Evolutionary conservation across 495 filamentous ascomycete species (phyloP).

Genomic region (Lophiostoma macrostomum): DNA sequence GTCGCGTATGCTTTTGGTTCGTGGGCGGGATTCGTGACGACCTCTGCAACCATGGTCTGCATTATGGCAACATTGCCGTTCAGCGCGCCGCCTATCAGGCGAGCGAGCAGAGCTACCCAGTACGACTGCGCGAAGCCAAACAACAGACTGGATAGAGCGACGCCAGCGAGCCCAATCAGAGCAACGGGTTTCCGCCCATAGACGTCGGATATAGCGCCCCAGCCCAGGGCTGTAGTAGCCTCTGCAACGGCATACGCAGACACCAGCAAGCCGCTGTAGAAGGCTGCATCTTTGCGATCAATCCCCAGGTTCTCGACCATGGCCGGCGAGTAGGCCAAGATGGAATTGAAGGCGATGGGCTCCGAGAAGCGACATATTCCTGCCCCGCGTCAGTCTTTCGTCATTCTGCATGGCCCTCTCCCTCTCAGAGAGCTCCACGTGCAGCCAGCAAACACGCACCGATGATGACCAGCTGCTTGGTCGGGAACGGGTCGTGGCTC

Average conservation of each 20-base stretch:
- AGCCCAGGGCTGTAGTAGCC: conserved; percentile 18
- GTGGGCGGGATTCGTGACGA: conserved; percentile 32
- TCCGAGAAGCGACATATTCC: conserved; percentile 35
- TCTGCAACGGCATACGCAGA: conserved; percentile 34
- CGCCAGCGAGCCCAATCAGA: conserved; percentile 27
- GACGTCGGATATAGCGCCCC: conserved; percentile 26
- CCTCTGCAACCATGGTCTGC: conserved; percentile 34
- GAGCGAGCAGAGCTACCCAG: conserved; percentile 28
- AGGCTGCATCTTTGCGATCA: conserved; percentile 20
- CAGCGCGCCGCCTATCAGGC: conserved; percentile 29
- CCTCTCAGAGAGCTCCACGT: too few species aligned
- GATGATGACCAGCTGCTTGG: conserved; percentile 10
- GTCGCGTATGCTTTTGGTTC: conserved; percentile 33
- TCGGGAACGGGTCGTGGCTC: conserved; percentile 4
- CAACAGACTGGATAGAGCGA: conserved; percentile 25
- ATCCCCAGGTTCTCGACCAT: conserved; percentile 32
- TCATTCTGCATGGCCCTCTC: background rate
- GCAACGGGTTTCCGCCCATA: conserved; percentile 30
- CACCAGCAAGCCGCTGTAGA: conserved; percentile 32
- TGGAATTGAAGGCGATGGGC: conserved; percentile 36
- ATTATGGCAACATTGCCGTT: conserved; percentile 36
- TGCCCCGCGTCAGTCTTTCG: conserved; percentile 1
- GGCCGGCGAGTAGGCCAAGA: conserved; percentile 30
- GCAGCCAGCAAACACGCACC: background rate
- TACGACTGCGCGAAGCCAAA: conserved; percentile 31